Conservation (phyloP, 169 alveolate species). For the Prorocentrum cordatum region DNA sequence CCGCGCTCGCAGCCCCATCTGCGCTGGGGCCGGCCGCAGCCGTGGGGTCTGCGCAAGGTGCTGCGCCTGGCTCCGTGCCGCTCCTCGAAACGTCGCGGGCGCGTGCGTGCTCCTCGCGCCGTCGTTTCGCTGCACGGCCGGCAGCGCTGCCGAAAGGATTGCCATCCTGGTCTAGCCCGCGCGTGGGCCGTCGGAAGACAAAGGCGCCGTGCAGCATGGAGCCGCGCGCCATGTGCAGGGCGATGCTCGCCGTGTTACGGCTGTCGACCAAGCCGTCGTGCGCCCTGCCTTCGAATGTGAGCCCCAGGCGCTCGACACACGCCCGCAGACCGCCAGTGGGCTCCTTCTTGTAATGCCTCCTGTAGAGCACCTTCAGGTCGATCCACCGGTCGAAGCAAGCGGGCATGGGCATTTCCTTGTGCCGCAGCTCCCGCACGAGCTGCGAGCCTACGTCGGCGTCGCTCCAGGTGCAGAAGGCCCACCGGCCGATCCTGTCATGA, state of each 20-base stretch:
- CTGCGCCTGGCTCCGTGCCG: too few species aligned
- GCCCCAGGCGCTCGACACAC: slow-evolving; percentile 36
- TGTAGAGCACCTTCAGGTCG: neutral
- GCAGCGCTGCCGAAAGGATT: slow-evolving; percentile 24
- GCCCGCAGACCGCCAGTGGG: slow-evolving; percentile 11
- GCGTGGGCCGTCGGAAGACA: slow-evolving; percentile 34
- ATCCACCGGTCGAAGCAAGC: slow-evolving; percentile 28
- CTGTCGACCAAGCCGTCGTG: slow-evolving; percentile 47
- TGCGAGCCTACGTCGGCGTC: slow-evolving; percentile 57
- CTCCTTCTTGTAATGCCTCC: neutral
- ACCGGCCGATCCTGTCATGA: neutral
- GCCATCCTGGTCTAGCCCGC: slow-evolving; percentile 18
- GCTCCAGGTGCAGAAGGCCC: slow-evolving; percentile 67
- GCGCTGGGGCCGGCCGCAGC: too few species aligned
- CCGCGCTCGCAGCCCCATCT: too few species aligned
- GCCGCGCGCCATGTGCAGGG: slow-evolving; percentile 33
- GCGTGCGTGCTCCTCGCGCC: too few species aligned
- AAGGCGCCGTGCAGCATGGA: slow-evolving; percentile 39
- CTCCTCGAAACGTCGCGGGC: too few species aligned
- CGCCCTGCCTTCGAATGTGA: slow-evolving; percentile 34
- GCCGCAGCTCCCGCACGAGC: slow-evolving; percentile 42
- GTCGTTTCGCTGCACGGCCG: neutral
- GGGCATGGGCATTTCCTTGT: slow-evolving; percentile 25
- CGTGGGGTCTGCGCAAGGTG: too few species aligned
- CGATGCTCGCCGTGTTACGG: slow-evolving; percentile 58